Evolutionary conservation across 495 filamentous ascomycete genomes (phyloP).

Genomic region (Aspergillus kassunensis): DNA sequence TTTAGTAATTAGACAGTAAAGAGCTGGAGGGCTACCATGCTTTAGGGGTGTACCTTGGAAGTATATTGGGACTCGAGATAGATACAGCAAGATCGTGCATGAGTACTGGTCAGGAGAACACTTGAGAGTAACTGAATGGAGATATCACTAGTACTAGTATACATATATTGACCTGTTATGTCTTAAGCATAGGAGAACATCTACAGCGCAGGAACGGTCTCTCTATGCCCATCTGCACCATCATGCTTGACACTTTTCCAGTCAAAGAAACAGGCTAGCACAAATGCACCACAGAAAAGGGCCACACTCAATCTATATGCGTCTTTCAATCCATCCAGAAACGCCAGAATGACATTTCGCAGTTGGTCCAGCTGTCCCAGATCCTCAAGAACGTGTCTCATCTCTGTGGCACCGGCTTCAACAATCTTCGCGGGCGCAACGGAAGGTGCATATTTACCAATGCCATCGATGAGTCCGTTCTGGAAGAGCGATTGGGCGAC

Average conservation of each 20-base stretch:
- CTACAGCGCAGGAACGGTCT: slow-evolving; percentile 13
- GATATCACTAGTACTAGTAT: no score
- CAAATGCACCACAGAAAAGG: slow-evolving; percentile 31
- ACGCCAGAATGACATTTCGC: slow-evolving; percentile 24
- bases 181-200: no score
- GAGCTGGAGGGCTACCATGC: no score
- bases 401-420: slow-evolving; percentile 54
- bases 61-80: no score
- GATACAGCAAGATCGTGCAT: no score
- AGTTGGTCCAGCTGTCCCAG: slow-evolving; percentile 23
- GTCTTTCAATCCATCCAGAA: slow-evolving; percentile 26
- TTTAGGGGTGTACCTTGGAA: no score
- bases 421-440: slow-evolving; percentile 48
- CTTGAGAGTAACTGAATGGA: no score
- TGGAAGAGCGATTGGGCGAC: slow-evolving; percentile 62
- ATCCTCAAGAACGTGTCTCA: slow-evolving; percentile 41
- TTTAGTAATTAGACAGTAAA: no score
- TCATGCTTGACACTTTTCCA: slow-evolving; percentile 47
- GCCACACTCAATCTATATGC: slow-evolving; percentile 29
- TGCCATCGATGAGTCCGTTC: slow-evolving; percentile 50
- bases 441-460: slow-evolving; percentile 36
- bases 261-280: slow-evolving; percentile 41
- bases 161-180: no score
- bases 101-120: no score
- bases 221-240: slow-evolving; percentile 16